phyloP scores from a whole-genome alignment of 2,329 filamentous ascomycete species.

The Fusarium vanettenii region DNA sequence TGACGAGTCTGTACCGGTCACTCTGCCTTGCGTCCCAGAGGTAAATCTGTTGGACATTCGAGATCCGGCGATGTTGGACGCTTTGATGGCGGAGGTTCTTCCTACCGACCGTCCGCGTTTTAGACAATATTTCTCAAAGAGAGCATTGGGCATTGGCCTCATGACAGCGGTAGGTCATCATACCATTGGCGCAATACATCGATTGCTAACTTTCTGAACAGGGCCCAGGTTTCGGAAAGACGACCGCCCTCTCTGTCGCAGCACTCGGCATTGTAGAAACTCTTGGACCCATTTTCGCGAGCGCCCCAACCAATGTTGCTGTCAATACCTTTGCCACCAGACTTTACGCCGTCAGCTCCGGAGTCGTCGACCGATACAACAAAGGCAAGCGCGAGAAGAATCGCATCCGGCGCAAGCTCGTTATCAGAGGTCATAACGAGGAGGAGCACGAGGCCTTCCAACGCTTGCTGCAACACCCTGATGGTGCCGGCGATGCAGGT shows the following conservation, averaged over 20 bases:
- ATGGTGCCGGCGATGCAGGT: background rate
- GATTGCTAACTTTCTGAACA: background rate
- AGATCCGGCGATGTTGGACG: background rate
- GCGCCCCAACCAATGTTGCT: background rate
- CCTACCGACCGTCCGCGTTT: background rate
- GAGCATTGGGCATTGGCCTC: background rate
- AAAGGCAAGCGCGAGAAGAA: background rate
- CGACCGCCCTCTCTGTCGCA: background rate
- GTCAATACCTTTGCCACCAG: background rate
- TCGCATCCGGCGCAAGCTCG: background rate
- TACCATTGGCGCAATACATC: background rate
- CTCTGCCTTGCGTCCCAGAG: background rate
- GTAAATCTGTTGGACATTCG: background rate
- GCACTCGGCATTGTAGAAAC: background rate
- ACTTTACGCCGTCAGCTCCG: background rate
- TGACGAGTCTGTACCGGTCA: background rate
- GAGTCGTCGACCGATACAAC: fast-evolving
- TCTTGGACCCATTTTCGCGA: background rate
- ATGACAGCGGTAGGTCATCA: background rate
- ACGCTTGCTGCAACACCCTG: background rate
- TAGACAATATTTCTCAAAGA: background rate
- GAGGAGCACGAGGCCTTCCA: background rate
- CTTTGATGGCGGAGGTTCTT: background rate
- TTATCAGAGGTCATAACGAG: background rate
- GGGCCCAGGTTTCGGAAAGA: background rate